Base-by-base conservation (phyloP, 345 rosid genomes). In the Physaria fendleri region DNA sequence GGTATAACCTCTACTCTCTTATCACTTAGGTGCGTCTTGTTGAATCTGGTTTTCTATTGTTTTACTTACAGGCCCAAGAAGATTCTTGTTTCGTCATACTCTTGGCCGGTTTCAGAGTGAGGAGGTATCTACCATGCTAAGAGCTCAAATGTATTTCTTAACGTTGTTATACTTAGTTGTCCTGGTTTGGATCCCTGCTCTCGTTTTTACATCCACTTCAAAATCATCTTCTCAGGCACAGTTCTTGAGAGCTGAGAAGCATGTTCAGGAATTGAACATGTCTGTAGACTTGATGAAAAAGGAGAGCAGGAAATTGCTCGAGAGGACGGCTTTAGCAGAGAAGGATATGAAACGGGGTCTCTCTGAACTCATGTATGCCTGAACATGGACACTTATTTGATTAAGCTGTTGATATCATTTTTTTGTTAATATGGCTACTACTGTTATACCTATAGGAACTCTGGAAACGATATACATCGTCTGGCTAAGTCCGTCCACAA, bases 241-340 rank as follows among this genome's bases (percentile, higher is more conserved):
- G 62, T 87, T 81, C 75, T 73, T 72, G 67, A 83, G 44, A 76
- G 83, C 91, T 56, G 99, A 93, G 79, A 93, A 87, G 71, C 81
- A 71, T 51, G 79, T 93, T 50, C 82, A 87, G 62, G 86, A 81
- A 65, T 68, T 89, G 68, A 75, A 65, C 68, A 64, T 83, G 43
- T 83, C 99, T 62, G 92, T 85, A 68, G 93, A 81, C 57, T 25
- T 89, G 64, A 80, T 89, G 95, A 89, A 83, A 71, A 93, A 79
- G 23, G 99, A 89, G 69, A 87, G 94, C 68, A 65, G 28, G 71
- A 93, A 89, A 73, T 70, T 93, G 71, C 82, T 87, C 68, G 94
- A 93, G 80, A 82, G 99, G 76, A 80, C 95, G 40, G 75, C 88
- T 52, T 81, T 83, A 66, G 97, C 99, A 5, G 97, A 89, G 58